Evolutionary conservation across 2,329 filamentous ascomycete genomes (phyloP).

Genomic region (Thielaviopsis cerberus): DNA sequence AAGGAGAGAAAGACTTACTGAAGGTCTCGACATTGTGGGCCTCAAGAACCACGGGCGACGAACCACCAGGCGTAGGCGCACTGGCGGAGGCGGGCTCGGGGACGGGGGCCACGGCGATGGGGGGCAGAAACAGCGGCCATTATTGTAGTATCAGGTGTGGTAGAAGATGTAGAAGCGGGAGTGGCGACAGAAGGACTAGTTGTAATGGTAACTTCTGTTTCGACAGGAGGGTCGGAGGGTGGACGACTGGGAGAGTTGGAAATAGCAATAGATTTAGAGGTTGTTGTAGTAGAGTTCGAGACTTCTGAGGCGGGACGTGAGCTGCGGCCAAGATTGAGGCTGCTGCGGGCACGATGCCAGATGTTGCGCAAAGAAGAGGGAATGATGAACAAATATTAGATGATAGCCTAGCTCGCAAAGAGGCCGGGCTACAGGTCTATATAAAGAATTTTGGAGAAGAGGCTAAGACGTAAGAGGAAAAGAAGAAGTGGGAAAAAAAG

Average conservation of each 20-base stretch:
- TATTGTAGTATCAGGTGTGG: slow-evolving; percentile 2
- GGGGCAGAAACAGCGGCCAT: slow-evolving; percentile 5
- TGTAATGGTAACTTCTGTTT: not conserved
- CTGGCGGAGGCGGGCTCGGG: not conserved
- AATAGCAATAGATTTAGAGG: not conserved
- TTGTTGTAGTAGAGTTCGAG: not conserved
- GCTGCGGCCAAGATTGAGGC: slow-evolving; percentile 1
- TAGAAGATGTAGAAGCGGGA: not conserved
- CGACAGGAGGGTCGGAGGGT: not conserved
- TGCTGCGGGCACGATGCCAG: slow-evolving; percentile 7
- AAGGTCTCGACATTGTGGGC: slow-evolving; percentile 61
- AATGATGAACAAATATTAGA: slow-evolving; percentile 1
- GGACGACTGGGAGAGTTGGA: not conserved
- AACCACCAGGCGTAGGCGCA: not conserved
- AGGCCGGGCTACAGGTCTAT: not conserved
- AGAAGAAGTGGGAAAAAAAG: not conserved
- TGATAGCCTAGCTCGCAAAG: slow-evolving; percentile 1
- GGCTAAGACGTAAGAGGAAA: not conserved
- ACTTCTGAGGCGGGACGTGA: slow-evolving; percentile 1
- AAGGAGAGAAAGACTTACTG: slow-evolving; percentile 27
- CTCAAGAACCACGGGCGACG: slow-evolving; percentile 46
- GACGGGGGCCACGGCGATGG: not conserved
- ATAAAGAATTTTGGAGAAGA: slow-evolving; percentile 1
- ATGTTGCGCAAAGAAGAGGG: slow-evolving; percentile 4
- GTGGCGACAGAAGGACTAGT: not conserved